These are phyloP conservation scores for Blastomyces gilchristii DNA, from an alignment of 2,329 filamentous ascomycete genomes.

Conservation along the genomic window DNA sequence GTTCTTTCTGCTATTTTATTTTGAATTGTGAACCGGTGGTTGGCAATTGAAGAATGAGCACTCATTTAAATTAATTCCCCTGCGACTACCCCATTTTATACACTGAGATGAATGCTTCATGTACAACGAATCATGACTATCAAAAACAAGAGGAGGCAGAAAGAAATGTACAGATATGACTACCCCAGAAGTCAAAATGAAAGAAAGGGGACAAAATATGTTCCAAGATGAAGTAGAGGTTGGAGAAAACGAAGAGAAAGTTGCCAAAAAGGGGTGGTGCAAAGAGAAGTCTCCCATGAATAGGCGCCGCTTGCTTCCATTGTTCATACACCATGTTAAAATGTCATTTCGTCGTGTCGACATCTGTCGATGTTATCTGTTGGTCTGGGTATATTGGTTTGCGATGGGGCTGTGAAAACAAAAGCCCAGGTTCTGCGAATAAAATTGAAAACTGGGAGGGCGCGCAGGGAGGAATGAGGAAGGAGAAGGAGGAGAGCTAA, in stretches of 20 bases:
- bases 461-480: too few species aligned
- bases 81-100: neutral
- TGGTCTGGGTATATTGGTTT: neutral
- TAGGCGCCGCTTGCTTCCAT: neutral
- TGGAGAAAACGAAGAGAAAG: neutral
- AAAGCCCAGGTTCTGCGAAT: neutral
- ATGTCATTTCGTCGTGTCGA: constrained; percentile 3
- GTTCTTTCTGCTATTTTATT: neutral
- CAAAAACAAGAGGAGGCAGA: neutral
- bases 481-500: neutral
- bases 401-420: neutral
- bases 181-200: neutral
- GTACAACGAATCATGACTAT: constrained; percentile 13
- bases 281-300: neutral
- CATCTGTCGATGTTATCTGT: constrained; percentile 2
- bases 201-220: neutral
- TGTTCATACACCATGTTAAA: neutral
- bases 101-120: constrained; percentile 12
- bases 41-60: neutral
- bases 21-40: neutral
- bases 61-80: neutral
- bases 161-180: neutral
- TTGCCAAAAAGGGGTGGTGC: neutral
- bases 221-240: neutral
- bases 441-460: neutral